Percentiles rank a stretch among this genome's conserved stretches.
Conservation (phyloP, 1,284 basidiomycete genomes). For the Retiboletus flavoniger region DNA sequence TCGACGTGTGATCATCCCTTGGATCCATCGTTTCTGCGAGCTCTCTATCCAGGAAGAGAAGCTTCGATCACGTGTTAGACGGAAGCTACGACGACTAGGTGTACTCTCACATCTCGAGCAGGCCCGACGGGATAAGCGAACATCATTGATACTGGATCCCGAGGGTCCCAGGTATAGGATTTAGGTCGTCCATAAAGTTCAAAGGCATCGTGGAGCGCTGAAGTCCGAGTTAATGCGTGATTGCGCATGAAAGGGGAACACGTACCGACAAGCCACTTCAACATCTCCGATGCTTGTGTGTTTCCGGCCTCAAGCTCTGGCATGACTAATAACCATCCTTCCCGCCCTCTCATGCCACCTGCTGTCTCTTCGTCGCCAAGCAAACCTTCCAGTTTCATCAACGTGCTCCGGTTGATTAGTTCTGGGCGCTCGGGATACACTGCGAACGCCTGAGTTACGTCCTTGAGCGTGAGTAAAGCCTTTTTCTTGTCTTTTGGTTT, state of each 20-base stretch:
- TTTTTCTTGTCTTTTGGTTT: conserved; percentile 73
- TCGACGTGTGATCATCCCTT: conserved; percentile 73
- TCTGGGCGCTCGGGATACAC: conserved; percentile 96
- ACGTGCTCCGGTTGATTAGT: conserved; percentile 79
- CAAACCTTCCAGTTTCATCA: conserved; percentile 85
- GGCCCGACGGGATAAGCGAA: conserved; percentile 81
- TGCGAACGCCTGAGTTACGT: conserved; percentile 74
- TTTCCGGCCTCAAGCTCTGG: conserved; percentile 65
- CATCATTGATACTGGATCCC: conserved; percentile 74
- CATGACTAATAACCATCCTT: conserved; percentile 87
- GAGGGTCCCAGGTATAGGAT: conserved; percentile 84
- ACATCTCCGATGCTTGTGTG: conserved; percentile 70
- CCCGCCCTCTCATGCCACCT: conserved; percentile 56
- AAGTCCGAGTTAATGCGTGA: conserved; percentile 9
- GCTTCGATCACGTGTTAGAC: conserved; percentile 40
- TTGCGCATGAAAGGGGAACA: conserved; percentile 10
- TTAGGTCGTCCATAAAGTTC: conserved; percentile 83
- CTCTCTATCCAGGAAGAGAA: conserved; percentile 88
- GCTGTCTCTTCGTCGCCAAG: conserved; percentile 77
- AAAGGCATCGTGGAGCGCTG: conserved; percentile 85
- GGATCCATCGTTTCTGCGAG: conserved; percentile 78
- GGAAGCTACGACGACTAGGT: not conserved
- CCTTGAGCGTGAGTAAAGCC: conserved; percentile 54
- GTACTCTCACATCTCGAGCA: conserved; percentile 60
- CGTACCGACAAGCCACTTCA: conserved; percentile 90